Base-by-base conservation (phyloP, 495 filamentous ascomycete species). In the Platismatia glauca region DNA sequence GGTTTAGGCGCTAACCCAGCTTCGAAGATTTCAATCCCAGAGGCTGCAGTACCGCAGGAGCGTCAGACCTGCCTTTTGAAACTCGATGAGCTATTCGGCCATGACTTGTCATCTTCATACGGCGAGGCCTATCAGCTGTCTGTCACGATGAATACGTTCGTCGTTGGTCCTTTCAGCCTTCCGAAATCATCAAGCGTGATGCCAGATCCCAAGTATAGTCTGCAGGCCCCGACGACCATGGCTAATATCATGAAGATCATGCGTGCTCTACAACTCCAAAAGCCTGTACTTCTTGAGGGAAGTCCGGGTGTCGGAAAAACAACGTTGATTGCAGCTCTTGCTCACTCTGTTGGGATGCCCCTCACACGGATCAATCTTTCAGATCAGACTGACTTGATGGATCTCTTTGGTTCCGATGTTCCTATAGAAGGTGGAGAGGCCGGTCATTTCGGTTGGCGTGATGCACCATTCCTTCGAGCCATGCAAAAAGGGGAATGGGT, bases 401-500 rank as follows among this genome's bases (percentile, higher is more conserved):
- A 99, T 70, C 76, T 99, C 13, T 99, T 99, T 73, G 95, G 95
- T 44, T 96, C 92, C 7, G 95, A 99, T 78, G 89, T 96, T 4
- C 95, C 95, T 3, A 83, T 95, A 15, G 93, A 97, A 74, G 93
- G 91, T 46, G 90, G 85, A 0, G 82, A 88, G 68, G 85, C 89
- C 24, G 94, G 95, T 3, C 85, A 88, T 59, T 99, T 99, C 66
- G 84, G 85, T 7, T 99, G 95, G 95, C 84, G 91, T 63, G 92
- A 97, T 73, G 95, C 91, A 18, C 91, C 95, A 2, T 99, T 97
- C 70, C 76, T 99, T 39, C 86, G 87, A 71, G 95, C 95, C 12
- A 97, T 99, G 93, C 92, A 95, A 71, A 85, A 83, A 53, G 95
- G 95, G 16, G 84, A 92, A 65, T 99, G 95, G 95, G 93, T 97